Evolutionary conservation across 306 rosid species (phyloP), one percentile per base, ranked within the genome.

Genomic region (Amphicarpaea edgeworthii): DNA sequence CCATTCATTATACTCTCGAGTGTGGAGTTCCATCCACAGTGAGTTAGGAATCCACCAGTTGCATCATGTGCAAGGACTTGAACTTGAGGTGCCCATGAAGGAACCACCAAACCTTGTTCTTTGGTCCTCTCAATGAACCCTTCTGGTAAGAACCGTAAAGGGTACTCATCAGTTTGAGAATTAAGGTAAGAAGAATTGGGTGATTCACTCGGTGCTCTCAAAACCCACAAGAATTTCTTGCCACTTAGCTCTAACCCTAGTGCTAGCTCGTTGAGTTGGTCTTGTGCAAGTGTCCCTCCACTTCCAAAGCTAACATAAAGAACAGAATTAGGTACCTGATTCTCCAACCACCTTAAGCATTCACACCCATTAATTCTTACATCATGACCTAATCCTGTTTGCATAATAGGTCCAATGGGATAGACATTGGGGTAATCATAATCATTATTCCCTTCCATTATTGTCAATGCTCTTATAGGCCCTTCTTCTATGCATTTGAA

Each of bases 71-170:
- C n/a, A 42, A 83, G 86, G 0, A 83, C 58, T 24, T 46, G 51
- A 40, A 58, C 37, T 19, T 83, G 83, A 3, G 86, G 86, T 14
- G 83, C 83, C 86, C 83, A 78, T n/a, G 43, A 66, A 3, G 80
- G 57, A 75, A 78, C 77, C 4, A 78, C 78, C 43, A 83, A 64
- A 8, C 83, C 86, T 51, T 54, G 73, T 4, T 55, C 68, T 34
- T 69, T 79, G 21, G 81, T 83, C 16, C 83, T 83, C 11, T 59
- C 86, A 28, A 68, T 3, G 24, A 83, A 83, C 21, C 81, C 83
- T 11, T 50, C 0, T 12, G 86, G 83, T 34, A 83, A 73, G 8
- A 68, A 73, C 6, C 10, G 9, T 8, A 78, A 40, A 68, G 83
- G 78, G 32, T n/a, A n/a, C n/a, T 74, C 60, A 3, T 53, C 70